These are phyloP conservation scores for Aspergillus neotritici DNA, from an alignment of 2,329 filamentous ascomycete species.

Conservation along the genomic window DNA sequence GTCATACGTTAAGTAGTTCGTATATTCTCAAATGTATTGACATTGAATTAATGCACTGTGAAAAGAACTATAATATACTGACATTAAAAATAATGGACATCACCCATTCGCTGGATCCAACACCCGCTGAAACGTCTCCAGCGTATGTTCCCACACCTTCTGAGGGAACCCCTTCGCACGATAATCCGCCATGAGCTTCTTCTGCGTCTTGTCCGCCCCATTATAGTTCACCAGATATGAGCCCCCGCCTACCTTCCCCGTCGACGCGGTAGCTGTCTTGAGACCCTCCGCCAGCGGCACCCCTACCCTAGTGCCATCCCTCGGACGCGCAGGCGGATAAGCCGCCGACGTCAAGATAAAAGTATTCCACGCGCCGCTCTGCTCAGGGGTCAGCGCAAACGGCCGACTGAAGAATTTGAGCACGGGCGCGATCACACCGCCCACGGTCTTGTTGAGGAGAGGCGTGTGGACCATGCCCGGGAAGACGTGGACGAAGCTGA, in stretches of 20 bases:
- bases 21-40: no score
- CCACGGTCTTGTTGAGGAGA: slow-evolving; percentile 24
- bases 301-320: slow-evolving; percentile 5
- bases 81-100: no score
- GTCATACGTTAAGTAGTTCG: no score
- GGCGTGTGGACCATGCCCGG: slow-evolving; percentile 46
- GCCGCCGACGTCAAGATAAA: slow-evolving; percentile 36
- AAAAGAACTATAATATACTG: no score
- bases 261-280: slow-evolving; percentile 14
- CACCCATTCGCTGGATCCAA: neutral
- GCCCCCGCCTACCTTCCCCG: slow-evolving; percentile 26
- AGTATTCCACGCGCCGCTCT: slow-evolving; percentile 44
- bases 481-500: slow-evolving; percentile 46
- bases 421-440: slow-evolving; percentile 26
- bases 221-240: slow-evolving; percentile 25
- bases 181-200: slow-evolving; percentile 22
- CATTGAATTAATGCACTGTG: no score
- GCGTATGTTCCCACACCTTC: slow-evolving; percentile 31
- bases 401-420: slow-evolving; percentile 5
- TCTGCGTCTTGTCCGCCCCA: slow-evolving; percentile 13
- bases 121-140: slow-evolving; percentile 17
- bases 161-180: slow-evolving; percentile 22
- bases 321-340: slow-evolving; percentile 19
- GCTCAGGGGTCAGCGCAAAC: slow-evolving; percentile 20
- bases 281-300: slow-evolving; percentile 14